Evolutionary conservation across 441 rosid genomes (phyloP), one percentile per base, ranked within the genome.

Genomic region (Brassica balearica): DNA sequence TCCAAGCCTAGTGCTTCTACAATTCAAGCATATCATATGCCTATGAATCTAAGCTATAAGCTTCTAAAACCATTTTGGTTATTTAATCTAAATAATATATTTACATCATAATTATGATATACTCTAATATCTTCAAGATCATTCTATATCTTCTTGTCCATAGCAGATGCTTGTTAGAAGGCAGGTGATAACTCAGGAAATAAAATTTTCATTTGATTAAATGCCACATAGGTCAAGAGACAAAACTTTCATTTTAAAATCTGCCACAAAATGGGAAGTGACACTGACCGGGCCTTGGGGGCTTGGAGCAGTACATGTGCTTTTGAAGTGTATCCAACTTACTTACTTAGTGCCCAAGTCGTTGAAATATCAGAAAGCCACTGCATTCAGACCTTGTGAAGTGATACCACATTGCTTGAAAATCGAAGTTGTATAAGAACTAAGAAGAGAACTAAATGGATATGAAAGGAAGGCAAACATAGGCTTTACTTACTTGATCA

Each of bases 81-180:
- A 17, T 17, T 17, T 17, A 17, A 17, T 17, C 19, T 17, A 17
- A 17, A 17, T 17, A 17, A 17, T 17, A 17, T 17, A 17, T 17
- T 17, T 17, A 17, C 19, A 17, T 17, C 19, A 17, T 17, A 17
- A 17, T 17, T 17, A 17, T 17, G 19, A 17, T 17, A 17, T 17
- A 17, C 19, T 17, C 19, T 17, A 17, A 17, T 17, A 17, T 17
- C 19, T 17, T 17, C 19, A 17, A 17, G 19, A 17, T 17, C 19
- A 17, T 17, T 17, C 19, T 17, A 17, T 17, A 17, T 17, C 19
- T 17, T 17, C 88, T 84, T 51, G 80, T 55, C 84, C 96, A 87
- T 88, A 74, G 15, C 56, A 5, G 82, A 67, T 38, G 36, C 5
- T 25, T 74, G 66, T 66, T 5, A 55, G 6, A 74, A 36, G 56